phyloP scores from a whole-genome alignment of 805 yeast genomes.

The Lachancea fermentati region DNA sequence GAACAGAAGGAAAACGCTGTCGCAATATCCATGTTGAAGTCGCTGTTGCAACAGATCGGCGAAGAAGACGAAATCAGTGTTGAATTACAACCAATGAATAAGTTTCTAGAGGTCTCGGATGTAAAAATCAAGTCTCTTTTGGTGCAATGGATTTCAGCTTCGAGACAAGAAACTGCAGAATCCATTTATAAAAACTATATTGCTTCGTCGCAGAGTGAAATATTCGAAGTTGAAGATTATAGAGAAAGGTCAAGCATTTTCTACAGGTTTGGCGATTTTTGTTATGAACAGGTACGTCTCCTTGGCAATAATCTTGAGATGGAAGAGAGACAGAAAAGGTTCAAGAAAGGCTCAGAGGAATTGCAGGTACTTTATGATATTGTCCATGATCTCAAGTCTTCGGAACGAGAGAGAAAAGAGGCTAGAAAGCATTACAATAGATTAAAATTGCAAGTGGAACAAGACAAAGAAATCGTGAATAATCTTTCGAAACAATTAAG shows the following conservation, averaged over 20 bases:
- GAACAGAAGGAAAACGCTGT: constrained; percentile 46
- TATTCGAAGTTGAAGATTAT: constrained; percentile 14
- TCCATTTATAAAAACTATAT: constrained; percentile 55
- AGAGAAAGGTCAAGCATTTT: constrained; percentile 41
- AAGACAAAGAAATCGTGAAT: constrained; percentile 46
- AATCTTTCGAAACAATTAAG: constrained; percentile 35
- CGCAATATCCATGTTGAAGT: constrained; percentile 51
- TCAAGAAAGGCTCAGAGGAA: constrained; percentile 41
- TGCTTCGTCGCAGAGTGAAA: constrained; percentile 25
- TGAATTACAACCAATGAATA: not conserved
- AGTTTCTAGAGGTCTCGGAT: constrained; percentile 3
- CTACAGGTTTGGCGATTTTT: constrained; percentile 64
- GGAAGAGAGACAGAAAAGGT: constrained; percentile 35
- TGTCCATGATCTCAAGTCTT: constrained; percentile 36
- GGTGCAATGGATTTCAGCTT: constrained; percentile 66
- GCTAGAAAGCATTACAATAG: constrained; percentile 49
- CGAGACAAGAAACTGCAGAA: constrained; percentile 62
- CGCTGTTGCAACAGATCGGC: constrained; percentile 15
- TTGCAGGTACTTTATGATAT: constrained; percentile 44
- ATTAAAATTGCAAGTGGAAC: constrained; percentile 40
- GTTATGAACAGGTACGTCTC: constrained; percentile 56
- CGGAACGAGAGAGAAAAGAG: constrained; percentile 44
- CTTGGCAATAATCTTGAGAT: constrained; percentile 42
- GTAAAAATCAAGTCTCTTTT: constrained; percentile 36
- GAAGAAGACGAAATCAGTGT: not conserved